These are phyloP conservation scores for Candida methanosorbosa DNA, from an alignment of 805 yeast genomes.

Conservation along the genomic window DNA sequence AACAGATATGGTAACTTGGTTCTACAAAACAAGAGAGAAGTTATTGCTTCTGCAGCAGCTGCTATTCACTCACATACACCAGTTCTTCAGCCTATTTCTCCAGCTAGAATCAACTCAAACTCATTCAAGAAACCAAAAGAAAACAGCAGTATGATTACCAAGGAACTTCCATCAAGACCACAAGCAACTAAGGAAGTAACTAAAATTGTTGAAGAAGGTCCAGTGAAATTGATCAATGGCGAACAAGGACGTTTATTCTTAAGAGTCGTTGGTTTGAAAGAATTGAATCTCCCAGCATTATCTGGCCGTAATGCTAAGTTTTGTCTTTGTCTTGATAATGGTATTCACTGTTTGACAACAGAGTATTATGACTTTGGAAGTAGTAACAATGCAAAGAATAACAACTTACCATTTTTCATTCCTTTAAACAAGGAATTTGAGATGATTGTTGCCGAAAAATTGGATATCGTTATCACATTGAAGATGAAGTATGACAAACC, in stretches of 20 bases:
- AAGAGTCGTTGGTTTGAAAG: conserved; percentile 36
- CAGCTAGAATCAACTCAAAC: conserved; percentile 6
- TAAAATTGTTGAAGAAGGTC: neutral
- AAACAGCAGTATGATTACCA: too few species aligned
- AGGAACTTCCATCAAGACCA: too few species aligned
- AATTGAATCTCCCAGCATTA: conserved; percentile 39
- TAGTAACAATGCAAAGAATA: neutral
- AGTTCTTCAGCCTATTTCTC: neutral
- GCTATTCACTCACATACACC: too few species aligned
- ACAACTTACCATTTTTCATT: conserved; percentile 13
- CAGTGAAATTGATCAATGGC: conserved; percentile 13
- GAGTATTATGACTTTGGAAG: conserved; percentile 26
- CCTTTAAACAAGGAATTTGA: conserved; percentile 71
- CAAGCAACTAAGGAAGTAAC: neutral
- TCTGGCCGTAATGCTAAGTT: conserved; percentile 34
- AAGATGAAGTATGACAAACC: conserved; percentile 53
- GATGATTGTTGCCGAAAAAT: conserved; percentile 48
- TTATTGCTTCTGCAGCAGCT: conserved; percentile 2
- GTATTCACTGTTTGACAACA: conserved; percentile 70
- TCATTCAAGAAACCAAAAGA: too few species aligned
- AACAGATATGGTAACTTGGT: conserved; percentile 12
- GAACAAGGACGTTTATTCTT: conserved; percentile 47
- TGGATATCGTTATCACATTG: conserved; percentile 64
- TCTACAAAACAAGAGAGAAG: conserved; percentile 9
- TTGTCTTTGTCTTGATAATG: conserved; percentile 63